Evolutionary conservation across 2,329 filamentous ascomycete genomes (phyloP).

Genomic region (Beauveria sp.): DNA sequence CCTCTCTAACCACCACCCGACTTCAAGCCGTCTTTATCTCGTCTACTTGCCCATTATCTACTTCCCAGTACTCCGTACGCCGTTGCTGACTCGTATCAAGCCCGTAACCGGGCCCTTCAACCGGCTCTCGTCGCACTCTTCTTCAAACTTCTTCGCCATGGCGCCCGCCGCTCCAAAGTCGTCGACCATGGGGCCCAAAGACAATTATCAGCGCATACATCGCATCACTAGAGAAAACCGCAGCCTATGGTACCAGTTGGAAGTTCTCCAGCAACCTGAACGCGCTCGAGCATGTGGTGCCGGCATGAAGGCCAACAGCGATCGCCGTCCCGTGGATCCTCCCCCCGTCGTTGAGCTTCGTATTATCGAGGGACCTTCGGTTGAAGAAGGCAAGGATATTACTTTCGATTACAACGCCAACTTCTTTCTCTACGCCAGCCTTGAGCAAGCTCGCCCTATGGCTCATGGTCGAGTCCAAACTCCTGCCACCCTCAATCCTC

Average conservation of each 20-base stretch:
- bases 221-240: constrained; percentile 62
- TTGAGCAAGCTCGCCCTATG: constrained; percentile 78
- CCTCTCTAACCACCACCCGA: not conserved
- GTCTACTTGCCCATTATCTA: not conserved
- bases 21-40: not conserved
- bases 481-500: constrained; percentile 60
- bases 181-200: constrained; percentile 22
- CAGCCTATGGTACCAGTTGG: constrained; percentile 71
- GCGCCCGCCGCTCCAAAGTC: constrained; percentile 25
- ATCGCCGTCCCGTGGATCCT: constrained; percentile 86
- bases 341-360: constrained; percentile 89
- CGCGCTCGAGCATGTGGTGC: constrained; percentile 91
- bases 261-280: constrained; percentile 88
- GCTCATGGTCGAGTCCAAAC: constrained; percentile 69
- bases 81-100: not conserved
- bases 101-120: not conserved
- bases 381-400: constrained; percentile 57
- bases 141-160: not conserved
- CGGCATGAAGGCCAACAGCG: constrained; percentile 66
- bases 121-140: not conserved
- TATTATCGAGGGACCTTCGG: constrained; percentile 65
- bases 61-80: not conserved
- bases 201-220: constrained; percentile 39
- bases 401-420: constrained; percentile 93
- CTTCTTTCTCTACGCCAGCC: constrained; percentile 92